Percentiles rank a stretch among this genome's conserved stretches.
phyloP scores from a whole-genome alignment of 2,329 filamentous ascomycete species.

The Diaporthe capsici region DNA sequence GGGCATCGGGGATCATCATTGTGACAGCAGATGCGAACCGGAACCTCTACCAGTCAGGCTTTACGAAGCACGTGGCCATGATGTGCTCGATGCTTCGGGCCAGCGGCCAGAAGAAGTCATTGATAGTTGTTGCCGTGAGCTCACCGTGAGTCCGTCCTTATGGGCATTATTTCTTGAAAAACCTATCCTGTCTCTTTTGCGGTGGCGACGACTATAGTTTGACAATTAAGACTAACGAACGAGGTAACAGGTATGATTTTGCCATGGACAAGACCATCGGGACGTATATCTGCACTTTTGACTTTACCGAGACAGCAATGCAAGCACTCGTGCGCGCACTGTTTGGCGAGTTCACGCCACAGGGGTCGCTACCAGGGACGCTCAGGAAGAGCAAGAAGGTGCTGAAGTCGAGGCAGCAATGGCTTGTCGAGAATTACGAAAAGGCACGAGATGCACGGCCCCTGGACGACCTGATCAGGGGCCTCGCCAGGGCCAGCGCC shows the following conservation, averaged over 20 bases:
- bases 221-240: background rate
- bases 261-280: slow-evolving; percentile 91
- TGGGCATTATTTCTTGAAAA: background rate
- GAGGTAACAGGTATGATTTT: slow-evolving; percentile 78
- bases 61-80: slow-evolving; percentile 96
- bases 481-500: slow-evolving; percentile 76
- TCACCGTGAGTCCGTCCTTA: slow-evolving; percentile 68
- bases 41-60: slow-evolving; percentile 93
- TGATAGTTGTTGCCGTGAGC: slow-evolving; percentile 93
- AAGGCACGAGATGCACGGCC: slow-evolving; percentile 81
- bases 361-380: slow-evolving; percentile 77
- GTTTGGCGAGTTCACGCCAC: slow-evolving; percentile 79
- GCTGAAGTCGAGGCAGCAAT: slow-evolving; percentile 91
- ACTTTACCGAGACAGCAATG: slow-evolving; percentile 94
- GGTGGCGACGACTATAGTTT: background rate
- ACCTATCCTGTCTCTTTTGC: background rate
- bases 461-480: slow-evolving; percentile 81
- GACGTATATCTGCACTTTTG: slow-evolving; percentile 95
- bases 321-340: slow-evolving; percentile 86
- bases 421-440: slow-evolving; percentile 93
- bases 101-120: slow-evolving; percentile 85
- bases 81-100: slow-evolving; percentile 89
- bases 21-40: slow-evolving; percentile 94
- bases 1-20: slow-evolving; percentile 89
- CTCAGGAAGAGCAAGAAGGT: slow-evolving; percentile 90